Conservation (phyloP, 108 stramenopile genomes). For the Cyclotella kingstonii region DNA sequence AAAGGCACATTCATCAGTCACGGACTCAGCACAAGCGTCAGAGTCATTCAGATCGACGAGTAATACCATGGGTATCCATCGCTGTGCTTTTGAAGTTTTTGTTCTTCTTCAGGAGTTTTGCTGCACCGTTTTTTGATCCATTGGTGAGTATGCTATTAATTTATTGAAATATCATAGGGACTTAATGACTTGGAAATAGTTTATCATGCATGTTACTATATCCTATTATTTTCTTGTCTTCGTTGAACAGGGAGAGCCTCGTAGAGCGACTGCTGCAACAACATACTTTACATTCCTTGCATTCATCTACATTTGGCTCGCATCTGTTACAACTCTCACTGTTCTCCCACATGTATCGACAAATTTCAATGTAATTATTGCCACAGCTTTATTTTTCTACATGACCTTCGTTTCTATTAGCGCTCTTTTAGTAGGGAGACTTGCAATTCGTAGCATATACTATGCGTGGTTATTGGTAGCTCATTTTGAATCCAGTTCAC, state of each 20-base stretch:
- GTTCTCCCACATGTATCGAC: conserved; percentile 48
- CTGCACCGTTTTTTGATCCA: conserved; percentile 46
- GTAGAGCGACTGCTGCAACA: conserved; percentile 39
- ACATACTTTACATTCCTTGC: conserved; percentile 46
- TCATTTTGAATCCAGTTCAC: not conserved
- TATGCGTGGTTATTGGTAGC: conserved; percentile 36
- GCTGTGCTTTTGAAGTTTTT: conserved; percentile 37
- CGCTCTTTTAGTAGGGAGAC: conserved; percentile 40
- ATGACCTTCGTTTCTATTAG: conserved; percentile 41
- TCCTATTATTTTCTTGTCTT: not conserved
- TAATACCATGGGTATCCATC: conserved; percentile 40
- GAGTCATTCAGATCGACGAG: conserved; percentile 19
- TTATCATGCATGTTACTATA: not conserved
- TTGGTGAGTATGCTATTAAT: conserved; percentile 23
- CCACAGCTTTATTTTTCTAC: conserved; percentile 51
- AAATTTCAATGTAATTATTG: conserved; percentile 53
- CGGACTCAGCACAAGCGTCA: not conserved
- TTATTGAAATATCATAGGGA: not conserved
- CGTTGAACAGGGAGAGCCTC: conserved; percentile 46
- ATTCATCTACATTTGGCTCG: conserved; percentile 47
- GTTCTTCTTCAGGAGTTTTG: conserved; percentile 37
- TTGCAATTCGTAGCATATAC: conserved; percentile 36
- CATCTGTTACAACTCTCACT: conserved; percentile 44
- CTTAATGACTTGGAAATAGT: not conserved
- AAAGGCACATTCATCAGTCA: not conserved